A percentile compares a stretch with the other conserved stretches of the same genome.
Conservation (phyloP, 2,329 filamentous ascomycete species). For the Fusarium keratoplasticum region DNA sequence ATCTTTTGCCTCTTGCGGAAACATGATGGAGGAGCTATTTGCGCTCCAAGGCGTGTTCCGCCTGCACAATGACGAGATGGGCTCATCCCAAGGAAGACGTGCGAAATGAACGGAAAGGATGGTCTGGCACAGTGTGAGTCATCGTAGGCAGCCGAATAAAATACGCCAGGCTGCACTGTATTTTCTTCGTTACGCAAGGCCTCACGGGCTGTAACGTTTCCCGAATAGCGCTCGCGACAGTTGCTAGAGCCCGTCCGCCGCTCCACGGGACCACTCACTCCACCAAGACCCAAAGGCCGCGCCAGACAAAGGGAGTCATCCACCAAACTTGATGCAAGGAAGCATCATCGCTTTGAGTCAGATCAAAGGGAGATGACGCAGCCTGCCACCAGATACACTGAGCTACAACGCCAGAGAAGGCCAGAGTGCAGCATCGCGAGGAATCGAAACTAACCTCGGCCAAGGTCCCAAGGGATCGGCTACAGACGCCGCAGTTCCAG, state of each 20-base stretch:
- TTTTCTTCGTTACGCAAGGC: neutral
- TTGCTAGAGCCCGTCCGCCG: conserved; percentile 13
- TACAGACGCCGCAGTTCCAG: conserved; percentile 6
- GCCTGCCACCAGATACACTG: neutral
- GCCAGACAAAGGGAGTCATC: conserved; percentile 26
- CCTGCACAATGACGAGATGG: conserved; percentile 36
- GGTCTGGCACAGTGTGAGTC: conserved; percentile 6
- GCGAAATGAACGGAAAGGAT: conserved; percentile 25
- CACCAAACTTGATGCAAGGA: conserved; percentile 28
- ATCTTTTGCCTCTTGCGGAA: conserved; percentile 11
- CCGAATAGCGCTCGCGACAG: conserved; percentile 11
- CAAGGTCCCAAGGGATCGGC: conserved; percentile 9
- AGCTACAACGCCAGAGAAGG: neutral
- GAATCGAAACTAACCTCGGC: neutral
- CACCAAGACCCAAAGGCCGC: conserved; percentile 23
- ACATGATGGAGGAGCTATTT: neutral
- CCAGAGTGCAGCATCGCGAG: neutral
- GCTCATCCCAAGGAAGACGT: conserved; percentile 10
- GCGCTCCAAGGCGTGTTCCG: neutral
- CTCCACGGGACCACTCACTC: conserved; percentile 18
- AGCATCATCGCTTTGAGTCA: conserved; percentile 18
- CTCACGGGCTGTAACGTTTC: neutral
- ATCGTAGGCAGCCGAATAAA: neutral
- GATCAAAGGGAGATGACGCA: neutral
- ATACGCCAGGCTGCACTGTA: conserved; percentile 11